A percentile compares a stretch with the other conserved stretches of the same genome.
phyloP scores from a whole-genome alignment of 2,329 filamentous ascomycete genomes.

The Penicillium griseofulvum region DNA sequence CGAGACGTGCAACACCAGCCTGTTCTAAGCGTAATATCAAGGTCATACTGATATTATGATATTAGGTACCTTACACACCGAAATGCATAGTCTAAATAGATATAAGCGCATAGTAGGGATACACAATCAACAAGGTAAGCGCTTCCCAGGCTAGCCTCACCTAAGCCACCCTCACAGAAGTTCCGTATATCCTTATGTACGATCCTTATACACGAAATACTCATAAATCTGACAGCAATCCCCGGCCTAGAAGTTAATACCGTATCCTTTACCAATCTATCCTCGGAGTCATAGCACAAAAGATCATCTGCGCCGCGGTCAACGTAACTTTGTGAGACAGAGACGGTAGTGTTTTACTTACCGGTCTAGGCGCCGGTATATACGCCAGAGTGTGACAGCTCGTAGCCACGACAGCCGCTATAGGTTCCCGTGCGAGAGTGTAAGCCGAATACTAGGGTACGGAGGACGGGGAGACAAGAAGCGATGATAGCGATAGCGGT shows the following conservation, averaged over 20 bases:
- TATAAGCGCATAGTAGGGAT: too few relatives aligned
- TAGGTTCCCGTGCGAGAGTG: constrained; percentile 22
- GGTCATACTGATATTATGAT: too few relatives aligned
- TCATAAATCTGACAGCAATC: constrained; percentile 20
- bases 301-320: constrained; percentile 8
- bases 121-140: neutral
- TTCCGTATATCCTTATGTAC: neutral
- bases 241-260: constrained; percentile 1
- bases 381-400: constrained; percentile 16
- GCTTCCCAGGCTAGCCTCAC: neutral
- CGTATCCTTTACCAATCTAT: constrained; percentile 16
- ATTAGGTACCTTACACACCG: too few relatives aligned
- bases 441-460: constrained; percentile 26
- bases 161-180: neutral
- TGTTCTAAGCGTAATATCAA: too few relatives aligned
- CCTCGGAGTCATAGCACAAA: constrained; percentile 19
- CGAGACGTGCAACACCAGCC: too few relatives aligned
- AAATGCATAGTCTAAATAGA: too few relatives aligned
- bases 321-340: constrained; percentile 4
- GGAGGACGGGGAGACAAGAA: constrained; percentile 17
- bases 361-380: neutral
- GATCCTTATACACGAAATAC: constrained; percentile 10
- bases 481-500: constrained; percentile 22
- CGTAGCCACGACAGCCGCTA: constrained; percentile 18
- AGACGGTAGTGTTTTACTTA: constrained; percentile 13